Evolutionary conservation across 2,329 filamentous ascomycete species (phyloP).

Genomic region (Aspergillus sp.): DNA sequence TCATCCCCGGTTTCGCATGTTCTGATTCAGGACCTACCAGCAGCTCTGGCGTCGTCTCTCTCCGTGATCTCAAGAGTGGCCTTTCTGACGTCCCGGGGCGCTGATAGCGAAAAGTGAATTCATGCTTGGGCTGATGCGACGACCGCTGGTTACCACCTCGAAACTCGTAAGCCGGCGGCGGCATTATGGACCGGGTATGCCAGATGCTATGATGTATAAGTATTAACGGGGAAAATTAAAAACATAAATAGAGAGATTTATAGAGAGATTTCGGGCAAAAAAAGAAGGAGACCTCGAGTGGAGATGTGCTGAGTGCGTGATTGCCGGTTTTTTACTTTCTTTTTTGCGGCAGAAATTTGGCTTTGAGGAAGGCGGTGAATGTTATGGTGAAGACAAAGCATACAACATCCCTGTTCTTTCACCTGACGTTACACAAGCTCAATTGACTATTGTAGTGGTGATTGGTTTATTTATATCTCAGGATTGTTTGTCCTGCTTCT

Average conservation of each 20-base stretch:
- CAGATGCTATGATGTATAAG: not conserved
- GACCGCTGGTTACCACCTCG: conserved; percentile 32
- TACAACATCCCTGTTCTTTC: not conserved
- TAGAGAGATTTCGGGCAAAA: not conserved
- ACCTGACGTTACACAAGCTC: not conserved
- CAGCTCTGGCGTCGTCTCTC: conserved; percentile 39
- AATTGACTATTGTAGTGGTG: not conserved
- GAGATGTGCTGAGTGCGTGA: not conserved
- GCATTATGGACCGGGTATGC: conserved; percentile 11
- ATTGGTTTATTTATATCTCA: not conserved
- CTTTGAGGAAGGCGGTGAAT: conserved; percentile 15
- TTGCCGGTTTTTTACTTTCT: not conserved
- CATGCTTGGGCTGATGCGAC: conserved; percentile 25
- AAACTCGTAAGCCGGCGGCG: conserved; percentile 34
- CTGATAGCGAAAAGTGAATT: conserved; percentile 44
- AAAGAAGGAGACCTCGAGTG: not conserved
- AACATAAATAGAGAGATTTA: not conserved
- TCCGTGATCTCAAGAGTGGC: conserved; percentile 34
- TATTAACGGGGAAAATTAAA: not conserved
- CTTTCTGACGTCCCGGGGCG: conserved; percentile 38
- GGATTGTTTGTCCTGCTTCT: not conserved
- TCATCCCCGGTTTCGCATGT: conserved; percentile 30
- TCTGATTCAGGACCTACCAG: conserved; percentile 24
- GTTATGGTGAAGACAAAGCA: not conserved
- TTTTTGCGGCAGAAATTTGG: conserved; percentile 9